phyloP scores from a whole-genome alignment of 345 rosid genomes.

The Rubroshorea leprosula region DNA sequence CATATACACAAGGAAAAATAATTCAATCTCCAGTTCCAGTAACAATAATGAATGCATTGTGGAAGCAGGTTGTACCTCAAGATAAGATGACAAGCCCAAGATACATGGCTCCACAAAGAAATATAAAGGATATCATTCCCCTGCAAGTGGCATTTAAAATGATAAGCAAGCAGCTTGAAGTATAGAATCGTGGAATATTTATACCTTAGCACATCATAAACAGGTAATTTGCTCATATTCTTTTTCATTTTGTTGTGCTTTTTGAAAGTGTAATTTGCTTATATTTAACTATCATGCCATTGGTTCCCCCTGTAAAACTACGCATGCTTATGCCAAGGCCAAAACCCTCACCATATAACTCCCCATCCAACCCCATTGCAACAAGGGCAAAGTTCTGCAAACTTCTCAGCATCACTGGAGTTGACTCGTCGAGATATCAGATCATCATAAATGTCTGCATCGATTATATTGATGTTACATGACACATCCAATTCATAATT shows the following conservation, averaged over 20 bases:
- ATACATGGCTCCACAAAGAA: conserved; percentile 71
- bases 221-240: too few species aligned
- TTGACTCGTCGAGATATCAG: conserved; percentile 85
- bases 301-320: too few species aligned
- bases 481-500: background rate
- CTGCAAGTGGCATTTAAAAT: conserved; percentile 34
- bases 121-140: conserved; percentile 88
- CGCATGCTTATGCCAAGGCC: conserved; percentile 5
- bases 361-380: conserved; percentile 98
- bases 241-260: too few species aligned
- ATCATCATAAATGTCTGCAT: conserved; percentile 85
- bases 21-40: background rate
- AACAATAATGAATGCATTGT: conserved; percentile 1
- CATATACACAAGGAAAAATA: too few species aligned
- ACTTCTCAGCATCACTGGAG: conserved; percentile 96
- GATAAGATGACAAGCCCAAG: conserved; percentile 88
- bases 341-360: conserved; percentile 63
- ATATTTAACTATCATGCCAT: too few species aligned
- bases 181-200: background rate
- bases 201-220: background rate
- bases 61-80: conserved; percentile 41
- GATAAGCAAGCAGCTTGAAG: background rate
- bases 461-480: conserved; percentile 12
- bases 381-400: conserved; percentile 93
- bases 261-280: too few species aligned